Base-by-base conservation (phyloP, 306 rosid species). In the Corylus avellana region DNA sequence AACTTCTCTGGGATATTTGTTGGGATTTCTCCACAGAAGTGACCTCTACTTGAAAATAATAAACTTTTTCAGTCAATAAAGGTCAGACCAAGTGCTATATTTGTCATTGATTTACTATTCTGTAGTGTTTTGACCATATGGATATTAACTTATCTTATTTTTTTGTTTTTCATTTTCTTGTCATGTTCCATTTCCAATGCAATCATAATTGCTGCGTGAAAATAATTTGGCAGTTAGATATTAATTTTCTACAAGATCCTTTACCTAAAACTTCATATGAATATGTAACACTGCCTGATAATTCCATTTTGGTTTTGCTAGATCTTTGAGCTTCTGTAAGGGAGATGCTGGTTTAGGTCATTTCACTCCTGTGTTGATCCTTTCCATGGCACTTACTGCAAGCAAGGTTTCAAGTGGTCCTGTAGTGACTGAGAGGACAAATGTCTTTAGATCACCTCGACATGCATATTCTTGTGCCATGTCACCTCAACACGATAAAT, bases 341-440 rank as follows among this genome's bases (percentile, higher is more conserved):
- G 79, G 81, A 74, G 73, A 72, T 70, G 79, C 76, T 80, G 81
- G 78, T 79, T 80, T 51, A 85, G 62, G 35, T 84, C 77, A 35
- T 54, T 74, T 70, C 77, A 61, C 85, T 82, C 77, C 73, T 68
- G 47, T 76, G 61, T 71, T 82, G 84, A 86, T 82, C 51, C 70
- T 74, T 74, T 77, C 77, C 79, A 92, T 94, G 93, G 93, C 97
- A 55, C 78, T 92, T 73, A 53, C 90, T 74, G 83, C 90, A 78
- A 85, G 88, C 91, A 92, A 84, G 87, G 85, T 91, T 78, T 80
- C 89, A 62, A 87, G 91, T 79, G 83, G 83, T 82, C 89, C 91
- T 79, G 79, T 85, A 48, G 85, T 84, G 57, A 82, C 91, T 81
- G 79, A 82, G 67, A 84, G 83, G 84, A 85, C 85, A 71, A 37